Evolutionary conservation across 1,139 yeast species (phyloP), one percentile per base, ranked within the genome.

Genomic region (Zhuliangozyma blackwelliae): DNA sequence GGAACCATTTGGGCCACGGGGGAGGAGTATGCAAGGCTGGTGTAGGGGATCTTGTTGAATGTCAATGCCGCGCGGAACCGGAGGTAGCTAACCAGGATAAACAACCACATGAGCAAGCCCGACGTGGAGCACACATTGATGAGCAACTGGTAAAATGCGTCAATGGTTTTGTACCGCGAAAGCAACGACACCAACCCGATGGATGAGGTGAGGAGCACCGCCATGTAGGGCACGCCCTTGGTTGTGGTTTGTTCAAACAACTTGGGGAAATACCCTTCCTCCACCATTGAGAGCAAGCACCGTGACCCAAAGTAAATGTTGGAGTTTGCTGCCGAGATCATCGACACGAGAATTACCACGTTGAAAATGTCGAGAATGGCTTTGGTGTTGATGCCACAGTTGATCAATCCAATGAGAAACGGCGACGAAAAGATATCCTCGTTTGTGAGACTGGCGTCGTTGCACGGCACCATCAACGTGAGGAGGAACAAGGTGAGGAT

Each of bases 291-390:
- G 13, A 51, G 37, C 22, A 57, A 42, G 33, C 55, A 53, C 26
- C 61, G 34, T 11, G 60, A 54, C 1, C 62, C 61, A 38, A 53
- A 54, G 42, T 55, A 55, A 8, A 57, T 50, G 33, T 57, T 57
- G 11, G 59, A 54, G 40, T 55, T 57, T n/a, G 61, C 61, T 0
- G 63, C 61, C 10, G 58, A 55, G 10, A 56, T 23, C 29, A 57
- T 49, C 9, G 59, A 52, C 5, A 48, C 35, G 20, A 55, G 40
- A 12, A 55, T 51, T 25, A 56, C 51, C 16, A 50, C 41, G 36
- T 55, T 54, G 42, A 55, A 54, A 4, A 40, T 22, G 19, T 31
- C 27, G 22, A 44, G 23, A 8, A 41, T 25, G 13, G 43, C 37
- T 19, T 28, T 27, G 21, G 40, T 19, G 23, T 29, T 33, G 5